A percentile compares a stretch with the other conserved stretches of the same genome.
phyloP scores from a whole-genome alignment of 202 grass and related monocot species.

The Carex arenaria region DNA sequence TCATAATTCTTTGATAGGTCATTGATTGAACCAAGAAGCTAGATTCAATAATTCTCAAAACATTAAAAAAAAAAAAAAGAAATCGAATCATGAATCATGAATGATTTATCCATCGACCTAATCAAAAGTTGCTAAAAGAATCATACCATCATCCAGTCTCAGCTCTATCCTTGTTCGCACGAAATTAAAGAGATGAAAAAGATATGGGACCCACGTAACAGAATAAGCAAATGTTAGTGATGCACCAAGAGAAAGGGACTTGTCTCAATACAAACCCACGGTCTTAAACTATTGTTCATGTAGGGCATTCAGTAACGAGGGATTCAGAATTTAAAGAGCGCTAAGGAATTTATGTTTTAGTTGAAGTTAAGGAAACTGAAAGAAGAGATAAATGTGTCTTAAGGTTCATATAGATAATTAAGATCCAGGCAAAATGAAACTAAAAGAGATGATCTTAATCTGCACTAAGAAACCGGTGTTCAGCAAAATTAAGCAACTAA shows the following conservation, averaged over 20 bases:
- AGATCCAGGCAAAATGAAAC: too few species aligned
- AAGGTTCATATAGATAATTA: too few species aligned
- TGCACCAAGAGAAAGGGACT: not conserved
- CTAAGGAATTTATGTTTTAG: too few species aligned
- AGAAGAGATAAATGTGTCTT: too few species aligned
- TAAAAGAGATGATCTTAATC: too few species aligned
- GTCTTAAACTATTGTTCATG: not conserved
- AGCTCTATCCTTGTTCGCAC: not conserved
- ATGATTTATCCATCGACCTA: not conserved
- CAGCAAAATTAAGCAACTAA: too few species aligned
- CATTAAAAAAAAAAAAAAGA: conserved; percentile 16
- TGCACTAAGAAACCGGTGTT: too few species aligned
- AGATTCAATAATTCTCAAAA: conserved; percentile 13
- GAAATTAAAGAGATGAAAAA: conserved; percentile 14
- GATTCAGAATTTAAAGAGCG: too few species aligned
- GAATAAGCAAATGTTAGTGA: conserved; percentile 6
- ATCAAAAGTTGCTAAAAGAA: conserved; percentile 19
- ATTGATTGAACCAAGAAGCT: conserved; percentile 13
- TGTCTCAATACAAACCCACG: not conserved
- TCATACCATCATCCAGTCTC: not conserved
- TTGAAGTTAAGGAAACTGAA: too few species aligned
- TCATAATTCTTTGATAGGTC: conserved; percentile 6
- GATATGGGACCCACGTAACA: conserved; percentile 8
- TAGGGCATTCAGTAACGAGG: too few species aligned
- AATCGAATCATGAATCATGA: conserved; percentile 17